Evolutionary conservation across 2,329 filamentous ascomycete genomes (phyloP).

Genomic region (Biscogniauxia marginata): DNA sequence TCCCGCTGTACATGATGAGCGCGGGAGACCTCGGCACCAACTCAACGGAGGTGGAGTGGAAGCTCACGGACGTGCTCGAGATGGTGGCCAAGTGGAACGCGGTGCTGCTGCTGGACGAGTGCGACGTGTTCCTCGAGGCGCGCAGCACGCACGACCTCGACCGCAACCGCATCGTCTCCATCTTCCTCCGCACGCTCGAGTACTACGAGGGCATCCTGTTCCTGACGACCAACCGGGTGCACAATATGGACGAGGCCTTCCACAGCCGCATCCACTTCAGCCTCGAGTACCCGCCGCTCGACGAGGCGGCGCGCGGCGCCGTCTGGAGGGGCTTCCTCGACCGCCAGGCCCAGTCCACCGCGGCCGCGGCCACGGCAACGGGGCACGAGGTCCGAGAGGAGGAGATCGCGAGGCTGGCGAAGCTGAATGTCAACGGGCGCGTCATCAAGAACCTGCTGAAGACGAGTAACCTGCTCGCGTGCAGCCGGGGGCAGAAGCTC

Average conservation of each 20-base stretch:
- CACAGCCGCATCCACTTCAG: constrained; percentile 26
- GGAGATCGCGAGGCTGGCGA: constrained; percentile 19
- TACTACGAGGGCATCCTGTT: constrained; percentile 26
- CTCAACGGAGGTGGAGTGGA: constrained; percentile 24
- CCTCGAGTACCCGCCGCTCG: constrained; percentile 20
- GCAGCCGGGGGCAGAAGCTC: neutral
- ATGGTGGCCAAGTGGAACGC: constrained; percentile 42
- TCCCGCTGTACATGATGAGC: constrained; percentile 35
- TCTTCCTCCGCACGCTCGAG: constrained; percentile 23
- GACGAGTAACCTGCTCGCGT: constrained; percentile 29
- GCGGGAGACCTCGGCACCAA: constrained; percentile 33
- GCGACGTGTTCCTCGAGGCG: constrained; percentile 36
- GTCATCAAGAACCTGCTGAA: constrained; percentile 32
- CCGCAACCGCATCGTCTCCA: constrained; percentile 23
- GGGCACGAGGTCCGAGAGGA: constrained; percentile 22
- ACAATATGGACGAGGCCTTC: constrained; percentile 24
- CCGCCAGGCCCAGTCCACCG: constrained; percentile 9
- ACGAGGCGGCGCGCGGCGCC: constrained; percentile 8
- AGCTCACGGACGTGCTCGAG: constrained; percentile 33
- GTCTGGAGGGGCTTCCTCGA: constrained; percentile 27
- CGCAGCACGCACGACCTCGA: constrained; percentile 26
- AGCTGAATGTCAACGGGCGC: constrained; percentile 28
- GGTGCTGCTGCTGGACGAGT: constrained; percentile 35
- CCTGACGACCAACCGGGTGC: constrained; percentile 24
- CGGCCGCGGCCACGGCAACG: too few species aligned